Base-by-base conservation (phyloP, 148 eudicot species). In the Dianthus caryophyllus region DNA sequence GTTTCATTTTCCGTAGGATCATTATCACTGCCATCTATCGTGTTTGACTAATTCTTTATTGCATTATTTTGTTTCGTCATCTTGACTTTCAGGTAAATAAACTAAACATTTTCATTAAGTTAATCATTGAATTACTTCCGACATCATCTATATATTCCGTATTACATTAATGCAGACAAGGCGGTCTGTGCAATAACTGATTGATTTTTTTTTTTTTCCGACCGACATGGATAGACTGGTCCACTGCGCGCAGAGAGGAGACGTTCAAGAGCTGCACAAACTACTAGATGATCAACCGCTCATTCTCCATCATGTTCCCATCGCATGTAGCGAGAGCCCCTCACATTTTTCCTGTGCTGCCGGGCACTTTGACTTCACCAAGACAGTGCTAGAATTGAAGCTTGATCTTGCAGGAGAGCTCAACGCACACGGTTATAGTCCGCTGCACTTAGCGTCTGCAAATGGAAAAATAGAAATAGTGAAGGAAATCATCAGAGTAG, bases 361-460 rank as follows among this genome's bases (percentile, higher is more conserved):
- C 5, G 83, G 86, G n/a, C 80, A 81, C 62, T 22, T 78, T 20
- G 73, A 64, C 63, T 79, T 79, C 44, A 71, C 74, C 4, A 50
- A 59, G 51, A 70, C 75, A 55, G 22, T 82, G 0, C 10, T 80
- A 17, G 65, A 68, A 41, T 36, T 75, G n/a, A 74, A 71, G 46
- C 76, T 75, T 0, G 70, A 78, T 49, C 75, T 84, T 54, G 70
- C 80, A 5, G 14, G 29, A 31, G 81, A 82, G 53, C 67, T 84
- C 63, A 82, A 73, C 68, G 75, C 74, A 25, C 80, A 80, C 18
- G 86, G 91, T 46, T 65, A 64, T 56, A 78, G 76, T n/a, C 86
- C 87, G 9, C 22, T 82, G 53, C 88, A 84, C 66, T 77, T 87
- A 10, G 92, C 87, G 9, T 52, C 84, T 25, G 88, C 79, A 31